phyloP scores from a whole-genome alignment of 2,329 filamentous ascomycete genomes.

The Colletotrichum paranaense region DNA sequence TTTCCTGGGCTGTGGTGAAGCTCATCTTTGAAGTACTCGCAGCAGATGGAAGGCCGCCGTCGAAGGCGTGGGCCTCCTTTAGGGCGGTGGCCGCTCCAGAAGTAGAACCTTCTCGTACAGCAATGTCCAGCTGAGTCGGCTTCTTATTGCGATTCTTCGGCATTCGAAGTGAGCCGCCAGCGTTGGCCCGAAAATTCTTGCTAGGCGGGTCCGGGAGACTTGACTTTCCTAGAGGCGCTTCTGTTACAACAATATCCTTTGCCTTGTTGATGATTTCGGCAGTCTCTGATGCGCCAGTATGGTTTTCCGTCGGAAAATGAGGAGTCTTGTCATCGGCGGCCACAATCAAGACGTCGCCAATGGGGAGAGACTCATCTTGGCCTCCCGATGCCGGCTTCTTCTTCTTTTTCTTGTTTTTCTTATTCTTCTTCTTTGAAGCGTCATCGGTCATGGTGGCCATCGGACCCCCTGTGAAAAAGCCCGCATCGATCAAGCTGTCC shows the following conservation, averaged over 20 bases:
- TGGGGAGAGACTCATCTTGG: neutral
- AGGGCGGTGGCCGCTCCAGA: neutral
- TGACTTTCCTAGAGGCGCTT: neutral
- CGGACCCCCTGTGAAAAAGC: neutral
- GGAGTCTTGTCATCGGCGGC: neutral
- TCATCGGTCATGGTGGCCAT: neutral
- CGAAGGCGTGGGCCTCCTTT: neutral
- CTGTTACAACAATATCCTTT: neutral
- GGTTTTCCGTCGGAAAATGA: neutral
- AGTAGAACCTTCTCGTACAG: neutral
- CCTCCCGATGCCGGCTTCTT: slow-evolving; percentile 7
- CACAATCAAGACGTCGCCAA: neutral
- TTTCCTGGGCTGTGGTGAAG: slow-evolving; percentile 11
- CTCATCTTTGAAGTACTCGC: slow-evolving; percentile 4
- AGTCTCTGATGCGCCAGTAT: neutral
- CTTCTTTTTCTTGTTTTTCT: slow-evolving; percentile 42
- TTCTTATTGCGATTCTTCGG: slow-evolving; percentile 44
- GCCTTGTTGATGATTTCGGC: neutral
- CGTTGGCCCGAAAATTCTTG: slow-evolving; percentile 41
- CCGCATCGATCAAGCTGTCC: slow-evolving; percentile 1
- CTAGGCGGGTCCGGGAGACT: slow-evolving; percentile 3
- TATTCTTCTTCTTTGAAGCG: slow-evolving; percentile 33
- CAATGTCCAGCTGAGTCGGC: neutral
- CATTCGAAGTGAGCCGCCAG: slow-evolving; percentile 48
- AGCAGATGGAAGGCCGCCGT: neutral